Evolutionary conservation across 495 filamentous ascomycete genomes (phyloP).

Genomic region (Neurospora terricola): DNA sequence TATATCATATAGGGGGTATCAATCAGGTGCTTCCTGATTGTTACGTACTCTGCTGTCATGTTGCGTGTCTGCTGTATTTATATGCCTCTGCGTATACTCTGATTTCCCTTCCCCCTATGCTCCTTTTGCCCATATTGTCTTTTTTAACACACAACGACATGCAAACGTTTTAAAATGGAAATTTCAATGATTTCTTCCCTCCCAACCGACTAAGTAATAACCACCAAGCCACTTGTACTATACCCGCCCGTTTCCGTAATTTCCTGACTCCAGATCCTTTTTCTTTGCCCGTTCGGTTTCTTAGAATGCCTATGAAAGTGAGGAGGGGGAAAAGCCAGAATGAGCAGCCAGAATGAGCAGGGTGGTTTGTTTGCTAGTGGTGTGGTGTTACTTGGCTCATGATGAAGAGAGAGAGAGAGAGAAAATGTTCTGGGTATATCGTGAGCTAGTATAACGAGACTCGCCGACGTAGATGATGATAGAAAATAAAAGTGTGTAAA

Average conservation of each 20-base stretch:
- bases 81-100: neutral
- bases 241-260: too few species aligned
- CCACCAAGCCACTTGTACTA: neutral
- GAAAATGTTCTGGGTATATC: neutral
- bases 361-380: neutral
- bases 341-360: neutral
- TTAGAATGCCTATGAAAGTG: neutral
- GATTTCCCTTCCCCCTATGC: neutral
- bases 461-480: neutral
- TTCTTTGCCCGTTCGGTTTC: neutral
- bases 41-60: neutral
- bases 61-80: neutral
- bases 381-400: neutral
- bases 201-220: neutral
- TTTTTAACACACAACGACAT: neutral
- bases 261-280: neutral
- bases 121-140: neutral
- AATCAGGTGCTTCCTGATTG: neutral
- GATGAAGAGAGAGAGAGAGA: neutral
- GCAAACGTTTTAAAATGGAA: neutral
- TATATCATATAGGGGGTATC: neutral
- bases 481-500: neutral
- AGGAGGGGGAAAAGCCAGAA: too few species aligned
- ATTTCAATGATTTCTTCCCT: neutral
- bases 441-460: neutral